A percentile compares a stretch with the other conserved stretches of the same genome.
Evolutionary conservation across 2,329 filamentous ascomycete species (phyloP).

Genomic region (Fusarium secorum): DNA sequence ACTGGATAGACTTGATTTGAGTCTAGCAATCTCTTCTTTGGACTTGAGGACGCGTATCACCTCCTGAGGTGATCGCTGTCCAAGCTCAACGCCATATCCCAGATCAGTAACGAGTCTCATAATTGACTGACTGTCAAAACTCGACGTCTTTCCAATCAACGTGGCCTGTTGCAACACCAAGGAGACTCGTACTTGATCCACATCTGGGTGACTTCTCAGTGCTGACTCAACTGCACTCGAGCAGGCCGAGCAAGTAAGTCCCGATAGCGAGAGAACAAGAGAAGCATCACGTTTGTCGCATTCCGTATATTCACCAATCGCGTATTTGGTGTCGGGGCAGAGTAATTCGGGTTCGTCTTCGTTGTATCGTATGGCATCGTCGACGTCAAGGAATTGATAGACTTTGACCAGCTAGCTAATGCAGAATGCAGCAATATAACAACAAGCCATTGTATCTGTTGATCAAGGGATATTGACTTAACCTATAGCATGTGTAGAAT

Average conservation of each 20-base stretch:
- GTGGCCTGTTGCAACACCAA: not conserved
- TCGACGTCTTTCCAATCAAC: not conserved
- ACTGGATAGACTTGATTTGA: not conserved
- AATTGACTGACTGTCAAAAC: not conserved
- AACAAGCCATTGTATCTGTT: not conserved
- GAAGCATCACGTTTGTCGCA: accelerated
- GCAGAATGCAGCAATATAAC: not conserved
- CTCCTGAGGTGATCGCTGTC: not conserved
- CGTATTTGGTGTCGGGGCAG: accelerated
- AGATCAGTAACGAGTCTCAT: not conserved
- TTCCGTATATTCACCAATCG: accelerated
- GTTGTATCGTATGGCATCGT: not conserved
- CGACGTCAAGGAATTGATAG: not conserved
- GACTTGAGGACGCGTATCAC: not conserved
- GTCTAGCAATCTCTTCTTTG: not conserved
- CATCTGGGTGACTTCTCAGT: not conserved
- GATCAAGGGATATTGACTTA: not conserved
- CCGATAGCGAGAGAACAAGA: not conserved
- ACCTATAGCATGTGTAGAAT: not conserved
- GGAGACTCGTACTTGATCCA: not conserved
- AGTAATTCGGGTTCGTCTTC: not conserved
- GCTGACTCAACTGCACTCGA: not conserved
- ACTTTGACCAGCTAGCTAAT: not conserved
- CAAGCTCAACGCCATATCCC: not conserved
- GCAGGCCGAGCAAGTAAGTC: not conserved